phyloP scores from a whole-genome alignment of 352 stramenopile genomes.

The Phytophthora sansomeana region DNA sequence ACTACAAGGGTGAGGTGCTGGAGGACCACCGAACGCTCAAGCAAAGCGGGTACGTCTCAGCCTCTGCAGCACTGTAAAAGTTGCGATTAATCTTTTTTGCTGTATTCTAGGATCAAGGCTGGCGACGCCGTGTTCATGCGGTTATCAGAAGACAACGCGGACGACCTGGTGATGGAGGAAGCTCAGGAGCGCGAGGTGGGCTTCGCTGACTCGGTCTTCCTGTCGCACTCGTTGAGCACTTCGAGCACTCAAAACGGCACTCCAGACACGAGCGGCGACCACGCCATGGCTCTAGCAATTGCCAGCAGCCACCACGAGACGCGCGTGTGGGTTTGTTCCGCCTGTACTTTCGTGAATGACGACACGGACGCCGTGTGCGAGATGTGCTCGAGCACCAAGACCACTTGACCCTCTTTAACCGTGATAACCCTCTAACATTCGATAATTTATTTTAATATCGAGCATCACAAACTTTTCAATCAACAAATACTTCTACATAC shows the following conservation, averaged over 20 bases:
- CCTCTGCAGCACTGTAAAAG: background rate
- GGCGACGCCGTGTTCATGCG: constrained; percentile 81
- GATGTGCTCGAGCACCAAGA: constrained; percentile 66
- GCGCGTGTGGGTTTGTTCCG: constrained; percentile 73
- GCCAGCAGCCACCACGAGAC: constrained; percentile 27
- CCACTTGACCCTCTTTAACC: constrained; percentile 3
- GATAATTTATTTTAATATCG: constrained; percentile 5
- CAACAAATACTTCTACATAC: background rate
- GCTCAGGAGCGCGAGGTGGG: constrained; percentile 73
- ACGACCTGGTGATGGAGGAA: constrained; percentile 67
- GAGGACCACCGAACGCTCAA: constrained; percentile 68
- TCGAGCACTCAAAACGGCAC: background rate
- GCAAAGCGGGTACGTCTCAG: constrained; percentile 59
- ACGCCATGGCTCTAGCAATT: constrained; percentile 24
- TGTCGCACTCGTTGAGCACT: constrained; percentile 33
- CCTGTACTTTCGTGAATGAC: constrained; percentile 86
- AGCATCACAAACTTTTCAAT: background rate
- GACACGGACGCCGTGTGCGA: constrained; percentile 60
- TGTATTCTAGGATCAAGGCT: constrained; percentile 65
- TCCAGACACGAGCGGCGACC: constrained; percentile 28
- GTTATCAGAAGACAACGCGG: constrained; percentile 59
- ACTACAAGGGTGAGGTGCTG: constrained; percentile 69
- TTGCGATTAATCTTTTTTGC: constrained; percentile 7
- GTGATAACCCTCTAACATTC: background rate
- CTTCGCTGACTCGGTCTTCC: constrained; percentile 79